These are phyloP conservation scores for Suillus placidus DNA, from an alignment of 768 basidiomycete genomes.

Conservation along the genomic window DNA sequence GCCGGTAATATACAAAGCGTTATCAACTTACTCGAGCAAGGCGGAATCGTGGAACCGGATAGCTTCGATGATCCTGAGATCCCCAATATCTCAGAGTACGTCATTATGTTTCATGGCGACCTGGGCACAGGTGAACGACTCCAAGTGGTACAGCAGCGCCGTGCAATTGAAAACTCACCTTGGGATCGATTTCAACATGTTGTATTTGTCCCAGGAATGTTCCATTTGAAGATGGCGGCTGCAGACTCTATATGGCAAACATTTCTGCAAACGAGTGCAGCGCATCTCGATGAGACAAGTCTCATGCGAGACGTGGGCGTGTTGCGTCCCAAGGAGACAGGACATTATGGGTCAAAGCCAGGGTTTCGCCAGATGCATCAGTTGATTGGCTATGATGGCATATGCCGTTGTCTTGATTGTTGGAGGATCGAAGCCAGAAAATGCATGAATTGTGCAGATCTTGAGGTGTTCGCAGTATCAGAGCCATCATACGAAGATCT, in stretches of 20 bases:
- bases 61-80: background rate
- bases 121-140: slow-evolving; percentile 25
- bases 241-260: background rate
- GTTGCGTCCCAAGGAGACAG: slow-evolving; percentile 34
- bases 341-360: slow-evolving; percentile 33
- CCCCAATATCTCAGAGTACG: slow-evolving; percentile 14
- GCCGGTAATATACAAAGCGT: slow-evolving; percentile 25
- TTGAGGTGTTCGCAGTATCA: too few species aligned
- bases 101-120: slow-evolving; percentile 26
- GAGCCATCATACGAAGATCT: too few species aligned
- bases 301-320: slow-evolving; percentile 23
- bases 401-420: slow-evolving; percentile 26
- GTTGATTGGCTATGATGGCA: slow-evolving; percentile 34
- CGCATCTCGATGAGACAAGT: background rate
- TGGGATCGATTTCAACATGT: background rate
- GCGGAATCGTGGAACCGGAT: slow-evolving; percentile 4
- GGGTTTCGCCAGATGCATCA: slow-evolving; percentile 40
- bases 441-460: slow-evolving; percentile 9
- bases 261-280: slow-evolving; percentile 5
- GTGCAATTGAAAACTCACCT: too few species aligned
- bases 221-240: background rate
- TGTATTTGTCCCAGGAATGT: background rate
- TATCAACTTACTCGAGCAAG: slow-evolving; percentile 13
- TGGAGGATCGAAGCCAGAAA: slow-evolving; percentile 27
- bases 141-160: background rate